Evolutionary conservation across 2,329 filamentous ascomycete genomes (phyloP).

Genomic region (Cytospora paraplurivora): DNA sequence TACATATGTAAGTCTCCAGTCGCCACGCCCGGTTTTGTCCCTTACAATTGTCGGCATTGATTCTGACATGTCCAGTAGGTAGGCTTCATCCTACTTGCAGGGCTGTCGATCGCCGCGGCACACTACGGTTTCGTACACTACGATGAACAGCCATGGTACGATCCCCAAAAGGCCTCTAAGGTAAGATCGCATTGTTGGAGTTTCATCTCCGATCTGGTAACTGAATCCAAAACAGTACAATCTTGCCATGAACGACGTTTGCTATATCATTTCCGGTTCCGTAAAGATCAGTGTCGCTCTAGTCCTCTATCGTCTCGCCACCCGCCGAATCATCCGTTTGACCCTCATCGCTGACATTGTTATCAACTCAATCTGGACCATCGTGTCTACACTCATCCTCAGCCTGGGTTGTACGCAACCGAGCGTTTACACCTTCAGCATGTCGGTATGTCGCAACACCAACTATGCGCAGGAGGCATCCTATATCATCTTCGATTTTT

Average conservation of each 20-base stretch:
- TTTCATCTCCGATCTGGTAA: rapidly evolving
- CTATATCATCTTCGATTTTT: conserved; percentile 23
- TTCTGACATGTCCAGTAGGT: not conserved
- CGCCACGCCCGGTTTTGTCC: not conserved
- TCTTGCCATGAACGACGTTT: conserved; percentile 21
- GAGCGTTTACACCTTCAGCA: conserved; percentile 3
- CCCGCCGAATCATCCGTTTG: conserved; percentile 8
- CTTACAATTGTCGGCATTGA: not conserved
- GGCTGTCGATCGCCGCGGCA: not conserved
- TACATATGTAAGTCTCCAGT: conserved; percentile 16
- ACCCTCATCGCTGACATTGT: conserved; percentile 24
- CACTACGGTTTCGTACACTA: not conserved
- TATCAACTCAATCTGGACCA: conserved; percentile 20
- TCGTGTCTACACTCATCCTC: conserved; percentile 20
- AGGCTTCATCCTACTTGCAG: conserved; percentile 17
- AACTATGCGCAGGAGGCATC: conserved; percentile 26
- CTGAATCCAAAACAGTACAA: conserved; percentile 6
- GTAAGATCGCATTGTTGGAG: not conserved
- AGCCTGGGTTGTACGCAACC: conserved; percentile 19
- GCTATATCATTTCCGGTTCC: conserved; percentile 23
- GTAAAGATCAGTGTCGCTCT: conserved; percentile 28
- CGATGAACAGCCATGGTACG: conserved; percentile 8
- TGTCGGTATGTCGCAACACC: conserved; percentile 16
- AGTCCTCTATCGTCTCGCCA: conserved; percentile 25
- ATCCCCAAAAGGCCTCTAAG: not conserved